These are phyloP conservation scores for Orobanche coerulescens DNA, from an alignment of 257 asterid species.

Conservation along the genomic window DNA sequence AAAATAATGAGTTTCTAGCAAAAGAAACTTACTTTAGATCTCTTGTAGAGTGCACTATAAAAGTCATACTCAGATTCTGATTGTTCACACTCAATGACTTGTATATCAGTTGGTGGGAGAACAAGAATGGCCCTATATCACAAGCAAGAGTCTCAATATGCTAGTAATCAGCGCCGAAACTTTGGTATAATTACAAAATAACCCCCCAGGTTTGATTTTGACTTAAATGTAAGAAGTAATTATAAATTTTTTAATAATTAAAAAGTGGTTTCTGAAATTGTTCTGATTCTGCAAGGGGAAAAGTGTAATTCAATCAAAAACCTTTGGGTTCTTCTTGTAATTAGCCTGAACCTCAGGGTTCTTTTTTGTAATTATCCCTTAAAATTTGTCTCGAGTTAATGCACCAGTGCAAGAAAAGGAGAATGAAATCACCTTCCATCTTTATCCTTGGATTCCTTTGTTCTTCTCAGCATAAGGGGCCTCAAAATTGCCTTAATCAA, in stretches of 20 bases:
- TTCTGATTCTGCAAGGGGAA: too few relatives aligned
- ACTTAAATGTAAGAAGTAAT: too few relatives aligned
- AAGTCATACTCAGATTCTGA: conserved; percentile 69
- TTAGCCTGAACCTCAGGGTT: too few relatives aligned
- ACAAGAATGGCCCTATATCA: conserved; percentile 65
- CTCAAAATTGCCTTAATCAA: conserved; percentile 68
- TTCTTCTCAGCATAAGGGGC: conserved; percentile 80
- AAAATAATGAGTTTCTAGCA: conserved; percentile 1
- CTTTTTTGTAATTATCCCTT: too few relatives aligned
- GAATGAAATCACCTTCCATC: conserved; percentile 54
- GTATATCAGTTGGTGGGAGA: conserved; percentile 78
- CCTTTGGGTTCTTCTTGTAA: too few relatives aligned
- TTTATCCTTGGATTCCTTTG: conserved; percentile 76
- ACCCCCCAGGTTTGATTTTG: too few relatives aligned
- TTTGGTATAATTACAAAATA: too few relatives aligned
- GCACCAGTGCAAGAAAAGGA: not conserved
- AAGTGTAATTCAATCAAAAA: too few relatives aligned
- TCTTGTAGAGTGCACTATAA: conserved; percentile 70
- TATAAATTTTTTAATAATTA: too few relatives aligned
- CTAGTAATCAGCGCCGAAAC: not conserved
- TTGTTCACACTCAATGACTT: conserved; percentile 56
- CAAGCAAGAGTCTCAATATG: conserved; percentile 1
- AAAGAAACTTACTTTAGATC: conserved; percentile 56
- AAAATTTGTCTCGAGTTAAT: too few relatives aligned
- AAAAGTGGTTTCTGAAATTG: too few relatives aligned